phyloP scores from a whole-genome alignment of 768 basidiomycete genomes.

The Leccinum broughii region DNA sequence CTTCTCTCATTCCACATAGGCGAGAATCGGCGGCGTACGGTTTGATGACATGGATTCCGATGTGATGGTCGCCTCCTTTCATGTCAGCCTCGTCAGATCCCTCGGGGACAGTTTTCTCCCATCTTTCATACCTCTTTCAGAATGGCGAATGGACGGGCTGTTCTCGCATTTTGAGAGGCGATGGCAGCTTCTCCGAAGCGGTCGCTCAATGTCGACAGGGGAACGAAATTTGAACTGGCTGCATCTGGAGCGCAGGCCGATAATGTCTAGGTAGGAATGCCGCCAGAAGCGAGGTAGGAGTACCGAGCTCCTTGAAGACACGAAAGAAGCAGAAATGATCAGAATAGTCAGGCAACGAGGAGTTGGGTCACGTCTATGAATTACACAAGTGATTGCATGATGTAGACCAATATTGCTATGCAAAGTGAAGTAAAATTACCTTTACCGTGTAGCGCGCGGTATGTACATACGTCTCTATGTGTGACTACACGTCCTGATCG shows the following conservation, averaged over 20 bases:
- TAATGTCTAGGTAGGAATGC: slow-evolving; percentile 65
- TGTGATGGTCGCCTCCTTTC: slow-evolving; percentile 7
- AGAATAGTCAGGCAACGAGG: slow-evolving; percentile 33
- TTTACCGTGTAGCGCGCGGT: neutral
- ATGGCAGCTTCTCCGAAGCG: slow-evolving; percentile 54
- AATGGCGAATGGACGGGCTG: no score
- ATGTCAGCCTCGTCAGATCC: slow-evolving; percentile 33
- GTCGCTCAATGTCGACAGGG: slow-evolving; percentile 53
- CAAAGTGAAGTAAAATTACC: no score
- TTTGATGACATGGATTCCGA: slow-evolving; percentile 51
- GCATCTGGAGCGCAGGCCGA: slow-evolving; percentile 63
- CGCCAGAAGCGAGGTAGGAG: slow-evolving; percentile 69
- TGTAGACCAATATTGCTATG: neutral
- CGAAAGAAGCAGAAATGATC: slow-evolving; percentile 51
- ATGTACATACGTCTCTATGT: no score
- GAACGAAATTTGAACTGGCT: slow-evolving; percentile 64
- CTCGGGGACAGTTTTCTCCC: slow-evolving; percentile 48
- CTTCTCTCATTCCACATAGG: slow-evolving; percentile 53
- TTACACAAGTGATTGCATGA: no score
- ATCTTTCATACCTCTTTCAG: slow-evolving; percentile 32
- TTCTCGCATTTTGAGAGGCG: no score
- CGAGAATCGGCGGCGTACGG: slow-evolving; percentile 53
- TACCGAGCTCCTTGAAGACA: slow-evolving; percentile 41
- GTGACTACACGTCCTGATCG: slow-evolving; percentile 2
- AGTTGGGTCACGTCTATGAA: slow-evolving; percentile 2